Percentiles rank a stretch among this genome's conserved stretches.
Evolutionary conservation across 768 basidiomycete genomes (phyloP).

Genomic region (Boletus insuetus): DNA sequence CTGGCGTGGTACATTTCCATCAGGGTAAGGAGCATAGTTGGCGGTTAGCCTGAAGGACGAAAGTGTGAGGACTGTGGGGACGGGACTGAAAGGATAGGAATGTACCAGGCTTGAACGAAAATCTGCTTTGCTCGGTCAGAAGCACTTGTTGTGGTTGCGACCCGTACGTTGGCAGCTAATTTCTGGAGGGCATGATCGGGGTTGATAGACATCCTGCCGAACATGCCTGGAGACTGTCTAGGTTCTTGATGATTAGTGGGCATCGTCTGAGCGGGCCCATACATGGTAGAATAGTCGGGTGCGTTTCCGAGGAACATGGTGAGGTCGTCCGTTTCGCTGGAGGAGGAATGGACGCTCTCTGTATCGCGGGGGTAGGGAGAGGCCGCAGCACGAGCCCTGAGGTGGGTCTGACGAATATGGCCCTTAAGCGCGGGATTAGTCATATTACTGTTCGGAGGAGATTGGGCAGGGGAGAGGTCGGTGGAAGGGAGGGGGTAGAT

Average conservation of each 20-base stretch:
- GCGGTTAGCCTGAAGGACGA: conserved; percentile 70
- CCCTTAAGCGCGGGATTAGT: conserved; percentile 75
- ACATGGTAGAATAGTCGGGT: conserved; percentile 70
- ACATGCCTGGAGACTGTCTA: conserved; percentile 68
- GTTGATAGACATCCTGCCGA: conserved; percentile 73
- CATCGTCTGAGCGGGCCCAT: conserved; percentile 42
- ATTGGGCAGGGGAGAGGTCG: conserved; percentile 51
- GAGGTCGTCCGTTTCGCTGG: conserved; percentile 86
- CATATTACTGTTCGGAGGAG: conserved; percentile 74
- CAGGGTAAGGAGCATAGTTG: conserved; percentile 88
- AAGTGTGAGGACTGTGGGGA: conserved; percentile 18
- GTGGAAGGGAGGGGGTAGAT: conserved; percentile 40
- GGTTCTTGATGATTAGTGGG: conserved; percentile 39
- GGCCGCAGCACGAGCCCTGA: conserved; percentile 74
- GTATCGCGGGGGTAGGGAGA: conserved; percentile 86
- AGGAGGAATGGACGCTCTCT: conserved; percentile 84
- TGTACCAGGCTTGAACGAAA: conserved; percentile 89
- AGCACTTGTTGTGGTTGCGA: conserved; percentile 87
- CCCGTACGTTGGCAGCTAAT: conserved; percentile 81
- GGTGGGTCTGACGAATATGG: conserved; percentile 71
- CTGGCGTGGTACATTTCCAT: conserved; percentile 91
- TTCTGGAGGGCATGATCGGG: conserved; percentile 82
- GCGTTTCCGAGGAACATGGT: conserved; percentile 66
- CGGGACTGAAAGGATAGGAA: conserved; percentile 23
- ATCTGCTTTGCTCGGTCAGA: conserved; percentile 91